phyloP scores from a whole-genome alignment of 176 grass and related monocot species.

The Cymbopogon citratus region DNA sequence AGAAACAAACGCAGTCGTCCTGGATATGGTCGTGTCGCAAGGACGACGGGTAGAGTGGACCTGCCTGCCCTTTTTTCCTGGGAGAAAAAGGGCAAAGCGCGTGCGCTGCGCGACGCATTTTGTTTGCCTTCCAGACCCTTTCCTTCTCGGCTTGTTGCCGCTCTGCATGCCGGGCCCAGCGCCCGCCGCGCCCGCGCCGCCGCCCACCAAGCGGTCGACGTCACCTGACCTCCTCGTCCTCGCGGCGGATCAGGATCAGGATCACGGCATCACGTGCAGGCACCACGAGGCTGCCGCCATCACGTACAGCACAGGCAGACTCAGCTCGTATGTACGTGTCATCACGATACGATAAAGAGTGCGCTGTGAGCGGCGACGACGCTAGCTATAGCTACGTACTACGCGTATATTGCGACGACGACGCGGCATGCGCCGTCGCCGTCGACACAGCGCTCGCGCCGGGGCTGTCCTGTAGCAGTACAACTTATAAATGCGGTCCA shows the following conservation, averaged over 20 bases:
- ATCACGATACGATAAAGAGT: too few relatives aligned
- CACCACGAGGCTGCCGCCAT: too few relatives aligned
- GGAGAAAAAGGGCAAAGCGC: neutral
- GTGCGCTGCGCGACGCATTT: neutral
- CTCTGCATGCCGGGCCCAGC: neutral
- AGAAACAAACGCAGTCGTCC: neutral
- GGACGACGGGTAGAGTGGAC: neutral
- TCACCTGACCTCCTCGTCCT: neutral
- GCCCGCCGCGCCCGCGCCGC: too few relatives aligned
- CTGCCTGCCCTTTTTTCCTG: neutral
- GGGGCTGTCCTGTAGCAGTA: too few relatives aligned
- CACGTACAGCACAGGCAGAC: neutral
- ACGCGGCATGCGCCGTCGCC: neutral
- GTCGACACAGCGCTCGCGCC: too few relatives aligned
- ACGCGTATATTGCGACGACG: neutral
- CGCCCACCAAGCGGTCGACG: neutral
- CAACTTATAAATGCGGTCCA: too few relatives aligned
- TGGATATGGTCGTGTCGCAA: too few relatives aligned
- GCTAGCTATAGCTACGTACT: too few relatives aligned
- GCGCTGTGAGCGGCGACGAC: too few relatives aligned
- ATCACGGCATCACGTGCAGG: too few relatives aligned
- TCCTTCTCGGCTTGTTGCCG: neutral
- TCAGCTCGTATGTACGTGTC: too few relatives aligned
- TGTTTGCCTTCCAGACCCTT: conserved; percentile 9
- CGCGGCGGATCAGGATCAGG: neutral